phyloP scores from a whole-genome alignment of 306 rosid species.

The Luffa acutangula region DNA sequence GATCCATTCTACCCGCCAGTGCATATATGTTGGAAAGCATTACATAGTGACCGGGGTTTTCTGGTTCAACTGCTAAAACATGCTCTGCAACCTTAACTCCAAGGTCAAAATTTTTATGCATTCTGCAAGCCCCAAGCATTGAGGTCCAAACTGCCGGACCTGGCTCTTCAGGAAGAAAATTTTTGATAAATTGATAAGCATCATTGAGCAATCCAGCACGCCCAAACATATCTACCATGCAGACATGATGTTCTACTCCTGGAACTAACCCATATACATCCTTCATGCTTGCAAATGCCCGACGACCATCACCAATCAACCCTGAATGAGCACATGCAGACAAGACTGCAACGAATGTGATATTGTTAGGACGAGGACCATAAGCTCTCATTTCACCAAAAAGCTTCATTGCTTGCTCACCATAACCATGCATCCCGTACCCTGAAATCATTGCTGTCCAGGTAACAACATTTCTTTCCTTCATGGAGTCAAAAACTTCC shows the following conservation, averaged over 20 bases:
- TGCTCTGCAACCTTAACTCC: constrained; percentile 69
- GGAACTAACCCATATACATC: constrained; percentile 50
- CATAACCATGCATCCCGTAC: constrained; percentile 73
- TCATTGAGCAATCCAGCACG: constrained; percentile 72
- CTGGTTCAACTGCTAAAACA: constrained; percentile 63
- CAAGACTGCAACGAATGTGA: constrained; percentile 68
- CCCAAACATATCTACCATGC: constrained; percentile 89
- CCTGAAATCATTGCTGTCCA: constrained; percentile 95
- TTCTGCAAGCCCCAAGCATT: constrained; percentile 86
- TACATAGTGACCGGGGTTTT: constrained; percentile 85
- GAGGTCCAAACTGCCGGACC: constrained; percentile 69
- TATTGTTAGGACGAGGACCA: constrained; percentile 51
- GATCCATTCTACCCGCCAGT: constrained; percentile 61
- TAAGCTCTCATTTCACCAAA: constrained; percentile 37
- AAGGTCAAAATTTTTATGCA: constrained; percentile 67
- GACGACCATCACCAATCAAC: constrained; percentile 56
- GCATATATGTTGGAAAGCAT: constrained; percentile 83
- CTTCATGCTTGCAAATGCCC: constrained; percentile 48
- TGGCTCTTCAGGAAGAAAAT: constrained; percentile 25
- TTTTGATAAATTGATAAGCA: constrained; percentile 45
- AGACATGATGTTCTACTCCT: constrained; percentile 74
- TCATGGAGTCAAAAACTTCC: constrained; percentile 52
- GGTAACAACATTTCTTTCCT: constrained; percentile 54
- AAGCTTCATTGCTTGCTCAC: constrained; percentile 53
- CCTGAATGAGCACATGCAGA: constrained; percentile 93